A percentile compares a stretch with the other conserved stretches of the same genome.
phyloP scores from a whole-genome alignment of 331 rosid genomes.

The Rosa hybrid region DNA sequence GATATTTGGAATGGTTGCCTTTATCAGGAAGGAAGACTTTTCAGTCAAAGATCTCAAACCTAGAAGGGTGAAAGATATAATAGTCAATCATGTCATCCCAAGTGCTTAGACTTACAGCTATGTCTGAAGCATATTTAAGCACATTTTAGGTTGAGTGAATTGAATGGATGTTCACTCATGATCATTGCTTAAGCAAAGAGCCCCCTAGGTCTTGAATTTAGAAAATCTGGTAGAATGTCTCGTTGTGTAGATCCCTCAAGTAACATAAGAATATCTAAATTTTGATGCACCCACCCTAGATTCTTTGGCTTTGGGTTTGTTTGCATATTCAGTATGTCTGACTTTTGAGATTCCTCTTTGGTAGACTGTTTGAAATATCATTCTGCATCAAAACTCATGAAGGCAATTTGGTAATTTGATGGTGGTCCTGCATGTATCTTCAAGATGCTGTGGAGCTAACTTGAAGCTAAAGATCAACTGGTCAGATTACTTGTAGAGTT shows the following conservation, averaged over 20 bases:
- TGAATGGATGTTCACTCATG: not conserved
- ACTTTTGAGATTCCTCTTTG: conserved; percentile 7
- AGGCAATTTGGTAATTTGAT: not conserved
- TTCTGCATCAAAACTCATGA: not conserved
- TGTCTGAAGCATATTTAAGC: not conserved
- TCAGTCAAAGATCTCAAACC: not conserved
- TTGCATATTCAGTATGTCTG: not conserved
- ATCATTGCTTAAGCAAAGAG: not conserved
- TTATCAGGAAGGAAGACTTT: not conserved
- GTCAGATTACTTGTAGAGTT: not conserved
- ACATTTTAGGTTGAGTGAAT: not conserved
- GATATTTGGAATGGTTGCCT: not conserved
- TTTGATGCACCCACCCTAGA: not conserved
- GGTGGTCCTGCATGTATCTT: not conserved
- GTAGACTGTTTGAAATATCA: not conserved
- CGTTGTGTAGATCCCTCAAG: not conserved
- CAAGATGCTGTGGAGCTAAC: not conserved
- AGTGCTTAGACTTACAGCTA: not conserved
- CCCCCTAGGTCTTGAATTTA: not conserved
- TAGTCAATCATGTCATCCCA: not conserved
- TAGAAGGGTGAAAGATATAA: not conserved
- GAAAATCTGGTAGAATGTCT: not conserved
- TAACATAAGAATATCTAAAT: not conserved
- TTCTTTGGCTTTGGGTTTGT: not conserved
- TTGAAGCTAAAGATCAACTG: not conserved